Evolutionary conservation across 441 rosid genomes (phyloP), one percentile per base, ranked within the genome.

Genomic region (Manihot esculenta): DNA sequence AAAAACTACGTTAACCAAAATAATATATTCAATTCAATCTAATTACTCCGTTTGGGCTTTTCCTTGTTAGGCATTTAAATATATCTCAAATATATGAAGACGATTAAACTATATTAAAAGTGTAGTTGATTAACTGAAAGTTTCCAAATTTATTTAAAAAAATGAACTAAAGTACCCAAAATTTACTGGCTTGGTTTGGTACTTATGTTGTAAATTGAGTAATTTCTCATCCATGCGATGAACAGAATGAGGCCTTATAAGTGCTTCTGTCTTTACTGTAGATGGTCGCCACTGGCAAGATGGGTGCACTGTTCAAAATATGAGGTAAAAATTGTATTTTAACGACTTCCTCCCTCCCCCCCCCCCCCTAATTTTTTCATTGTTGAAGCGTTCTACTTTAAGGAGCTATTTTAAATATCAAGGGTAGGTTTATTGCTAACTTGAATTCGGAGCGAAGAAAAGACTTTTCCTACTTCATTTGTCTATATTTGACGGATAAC

Each of bases 281-380:
- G 92, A 75, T 84, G 90, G 94, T 47, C 87, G 0, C 77, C 88
- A 69, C 56, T 84, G 62, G 71, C 90, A 71, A 84, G 91, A 75
- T 84, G 90, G 90, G 82, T 77, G 49, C 76, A 84, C 49, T 87
- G 94, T 79, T 85, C 92, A 72, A 85, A 87, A 80, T 86, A 87
- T 71, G 94, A 87, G 89, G 90, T 87, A 23, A 69, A n/a, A 84
- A 77, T 58, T 10, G 26, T 66, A 57, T 44, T 64, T 61, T 64
- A 18, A 17, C 9, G 18, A 57, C 23, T 10, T 62, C 63, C 74
- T 64, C 9, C 69, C n/a, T n/a, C n/a, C 51, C 62, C 74, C 61
- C 10, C 66, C 45, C 18, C 30, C 47, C 33, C 4, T 30, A 17
- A 12, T 47, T 58, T 17, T 47, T 70, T 18, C 17, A 79, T 49